Evolutionary conservation across 352 stramenopile species (phyloP).

Genomic region (Phytophthora quininea): DNA sequence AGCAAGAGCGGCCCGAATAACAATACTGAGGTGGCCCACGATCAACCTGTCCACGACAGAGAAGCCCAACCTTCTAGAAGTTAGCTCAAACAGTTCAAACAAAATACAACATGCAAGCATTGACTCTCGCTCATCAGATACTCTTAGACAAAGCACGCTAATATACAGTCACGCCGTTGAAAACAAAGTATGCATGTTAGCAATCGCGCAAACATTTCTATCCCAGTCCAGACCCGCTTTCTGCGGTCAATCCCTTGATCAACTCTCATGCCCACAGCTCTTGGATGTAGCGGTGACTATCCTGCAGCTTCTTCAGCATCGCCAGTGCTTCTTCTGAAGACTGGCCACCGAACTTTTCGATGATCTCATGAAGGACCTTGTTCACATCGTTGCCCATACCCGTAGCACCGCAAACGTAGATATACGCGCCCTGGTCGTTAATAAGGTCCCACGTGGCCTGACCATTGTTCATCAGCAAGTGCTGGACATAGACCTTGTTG

Average conservation of each 20-base stretch:
- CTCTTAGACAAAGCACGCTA: no score
- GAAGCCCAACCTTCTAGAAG: no score
- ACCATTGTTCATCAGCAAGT: slow-evolving; percentile 89
- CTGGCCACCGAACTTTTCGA: slow-evolving; percentile 68
- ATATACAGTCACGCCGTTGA: not conserved
- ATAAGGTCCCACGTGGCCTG: slow-evolving; percentile 71
- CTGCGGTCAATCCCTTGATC: not conserved
- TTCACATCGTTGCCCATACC: slow-evolving; percentile 97
- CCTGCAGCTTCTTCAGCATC: slow-evolving; percentile 91
- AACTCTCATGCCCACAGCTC: slow-evolving; percentile 91
- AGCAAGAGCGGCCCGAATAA: slow-evolving; percentile 12
- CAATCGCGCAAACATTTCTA: slow-evolving; percentile 29
- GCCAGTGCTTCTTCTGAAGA: slow-evolving; percentile 60
- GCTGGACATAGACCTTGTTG: slow-evolving; percentile 98
- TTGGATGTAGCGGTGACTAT: slow-evolving; percentile 93
- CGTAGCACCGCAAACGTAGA: slow-evolving; percentile 98
- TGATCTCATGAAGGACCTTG: slow-evolving; percentile 89
- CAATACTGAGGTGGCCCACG: slow-evolving; percentile 3
- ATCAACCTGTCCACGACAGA: no score
- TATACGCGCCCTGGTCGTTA: slow-evolving; percentile 68
- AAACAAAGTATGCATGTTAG: slow-evolving; percentile 34
- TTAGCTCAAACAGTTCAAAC: not conserved
- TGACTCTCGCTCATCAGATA: no score
- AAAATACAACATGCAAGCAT: not conserved
- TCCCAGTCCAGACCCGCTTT: slow-evolving; percentile 12